phyloP scores from a whole-genome alignment of 495 filamentous ascomycete species.

The Hypoxylon trugodes region DNA sequence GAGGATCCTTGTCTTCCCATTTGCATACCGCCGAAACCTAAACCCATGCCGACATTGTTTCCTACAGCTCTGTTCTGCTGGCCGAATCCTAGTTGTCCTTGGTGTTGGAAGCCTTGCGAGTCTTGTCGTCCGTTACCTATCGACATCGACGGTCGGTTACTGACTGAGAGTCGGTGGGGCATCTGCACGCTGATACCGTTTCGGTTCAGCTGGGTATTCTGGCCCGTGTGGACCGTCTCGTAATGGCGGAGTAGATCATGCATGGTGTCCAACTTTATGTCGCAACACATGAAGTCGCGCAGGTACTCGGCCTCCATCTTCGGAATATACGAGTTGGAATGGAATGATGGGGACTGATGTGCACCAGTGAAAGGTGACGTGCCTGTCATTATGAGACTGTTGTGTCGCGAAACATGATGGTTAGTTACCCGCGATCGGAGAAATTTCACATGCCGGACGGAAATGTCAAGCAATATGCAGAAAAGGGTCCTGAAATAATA shows the following conservation, averaged over 20 bases:
- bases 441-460: slow-evolving; percentile 34
- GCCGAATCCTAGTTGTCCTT: slow-evolving; percentile 45
- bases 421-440: slow-evolving; percentile 35
- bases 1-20: slow-evolving; percentile 55
- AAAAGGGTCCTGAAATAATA: no score
- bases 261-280: slow-evolving; percentile 82
- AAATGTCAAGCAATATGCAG: no score
- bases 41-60: slow-evolving; percentile 32
- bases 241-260: slow-evolving; percentile 97
- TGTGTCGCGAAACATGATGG: slow-evolving; percentile 20
- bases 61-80: slow-evolving; percentile 36
- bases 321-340: slow-evolving; percentile 96
- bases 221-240: slow-evolving; percentile 83
- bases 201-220: slow-evolving; percentile 47
- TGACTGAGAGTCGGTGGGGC: slow-evolving; percentile 42
- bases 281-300: slow-evolving; percentile 95
- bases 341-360: slow-evolving; percentile 92
- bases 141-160: slow-evolving; percentile 38
- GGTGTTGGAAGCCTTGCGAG: slow-evolving; percentile 50
- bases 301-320: slow-evolving; percentile 98
- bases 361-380: slow-evolving; percentile 82
- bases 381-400: slow-evolving; percentile 93
- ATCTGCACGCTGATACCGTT: slow-evolving; percentile 43
- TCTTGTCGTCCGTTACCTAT: slow-evolving; percentile 42
- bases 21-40: slow-evolving; percentile 53